Evolutionary conservation across 2,329 filamentous ascomycete genomes (phyloP), one percentile per base, ranked within the genome.

Genomic region (Metarhizium brunneum): DNA sequence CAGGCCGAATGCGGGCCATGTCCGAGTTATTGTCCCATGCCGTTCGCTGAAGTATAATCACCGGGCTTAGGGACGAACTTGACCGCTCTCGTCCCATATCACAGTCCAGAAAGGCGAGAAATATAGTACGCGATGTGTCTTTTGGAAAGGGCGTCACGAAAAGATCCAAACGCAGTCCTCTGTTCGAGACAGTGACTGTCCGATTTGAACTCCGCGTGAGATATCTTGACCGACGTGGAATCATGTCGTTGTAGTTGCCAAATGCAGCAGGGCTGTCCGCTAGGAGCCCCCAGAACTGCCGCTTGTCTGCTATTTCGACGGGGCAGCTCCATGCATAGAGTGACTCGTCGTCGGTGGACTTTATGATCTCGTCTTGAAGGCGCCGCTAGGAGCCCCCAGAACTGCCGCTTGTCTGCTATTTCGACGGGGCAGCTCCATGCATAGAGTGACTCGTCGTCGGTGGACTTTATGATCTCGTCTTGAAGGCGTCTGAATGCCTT

Each of bases 381-480:
- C 32, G 32, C 58, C 2, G 65, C 65, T 42, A 67, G 55, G 10
- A 67, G 59, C 7, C 65, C 64, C 60, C 63, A 67, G 38, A 64
- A n/a, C 25, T 63, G 52, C 6, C 40, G 40, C 40, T n/a, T n/a
- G 13, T 43, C 40, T 7, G 25, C 32, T 11, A 35, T 35, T 7
- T 35, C 32, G 10, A 11, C 10, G 7, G 10, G 10, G 32, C 5
- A 35, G 32, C 32, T 7, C 32, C 10, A 45, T 11, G 6, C 42
- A 11, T 45, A 8, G 42, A 10, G 16, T 20, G 18, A 16, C 16
- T 45, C 16, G 14, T 67, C 65, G 35, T 68, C 65, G 6, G 16
- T 45, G 7, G 35, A 16, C 4, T 16, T 51, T 18, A 42, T 30
- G 7, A 51, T 42, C 6, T 51, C 36, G 20, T 51, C 6, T 35